These are phyloP conservation scores for Kwoniella dejecticola DNA, from an alignment of 768 basidiomycete species.

Conservation along the genomic window DNA sequence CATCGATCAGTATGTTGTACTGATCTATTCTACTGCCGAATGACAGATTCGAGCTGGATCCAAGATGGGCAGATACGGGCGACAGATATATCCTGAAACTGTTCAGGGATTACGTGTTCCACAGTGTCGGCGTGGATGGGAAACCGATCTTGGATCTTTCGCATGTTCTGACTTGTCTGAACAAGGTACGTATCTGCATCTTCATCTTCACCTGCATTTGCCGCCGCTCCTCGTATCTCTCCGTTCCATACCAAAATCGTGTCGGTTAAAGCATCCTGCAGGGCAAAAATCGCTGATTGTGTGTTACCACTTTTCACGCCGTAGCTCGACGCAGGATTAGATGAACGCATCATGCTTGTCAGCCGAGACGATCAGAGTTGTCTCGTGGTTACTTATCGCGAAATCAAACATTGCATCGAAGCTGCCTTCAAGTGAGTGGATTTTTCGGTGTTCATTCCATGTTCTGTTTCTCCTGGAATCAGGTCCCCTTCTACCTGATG, in stretches of 20 bases:
- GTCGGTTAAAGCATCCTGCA: too few relatives aligned
- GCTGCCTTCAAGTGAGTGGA: constrained; percentile 73
- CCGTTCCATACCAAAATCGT: too few relatives aligned
- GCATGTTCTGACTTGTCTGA: constrained; percentile 87
- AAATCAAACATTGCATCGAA: constrained; percentile 82
- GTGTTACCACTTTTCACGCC: too few relatives aligned
- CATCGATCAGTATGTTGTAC: too few relatives aligned
- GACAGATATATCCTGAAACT: constrained; percentile 97
- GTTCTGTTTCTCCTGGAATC: too few relatives aligned
- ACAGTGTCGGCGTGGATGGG: constrained; percentile 89
- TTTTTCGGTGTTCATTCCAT: background rate
- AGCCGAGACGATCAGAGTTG: constrained; percentile 95
- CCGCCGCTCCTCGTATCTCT: too few relatives aligned
- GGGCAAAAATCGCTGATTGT: too few relatives aligned
- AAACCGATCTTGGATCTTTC: constrained; percentile 85
- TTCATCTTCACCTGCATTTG: background rate
- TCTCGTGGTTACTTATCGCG: constrained; percentile 88
- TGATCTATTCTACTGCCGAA: too few relatives aligned
- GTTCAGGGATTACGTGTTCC: constrained; percentile 97
- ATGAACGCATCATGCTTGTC: constrained; percentile 92
- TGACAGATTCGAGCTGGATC: constrained; percentile 84
- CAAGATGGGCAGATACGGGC: constrained; percentile 97
- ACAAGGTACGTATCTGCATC: constrained; percentile 67
- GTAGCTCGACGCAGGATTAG: constrained; percentile 90
- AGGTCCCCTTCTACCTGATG: too few relatives aligned